Conservation (phyloP, 1,139 yeast species). For the Geotrichum bryndzae region DNA sequence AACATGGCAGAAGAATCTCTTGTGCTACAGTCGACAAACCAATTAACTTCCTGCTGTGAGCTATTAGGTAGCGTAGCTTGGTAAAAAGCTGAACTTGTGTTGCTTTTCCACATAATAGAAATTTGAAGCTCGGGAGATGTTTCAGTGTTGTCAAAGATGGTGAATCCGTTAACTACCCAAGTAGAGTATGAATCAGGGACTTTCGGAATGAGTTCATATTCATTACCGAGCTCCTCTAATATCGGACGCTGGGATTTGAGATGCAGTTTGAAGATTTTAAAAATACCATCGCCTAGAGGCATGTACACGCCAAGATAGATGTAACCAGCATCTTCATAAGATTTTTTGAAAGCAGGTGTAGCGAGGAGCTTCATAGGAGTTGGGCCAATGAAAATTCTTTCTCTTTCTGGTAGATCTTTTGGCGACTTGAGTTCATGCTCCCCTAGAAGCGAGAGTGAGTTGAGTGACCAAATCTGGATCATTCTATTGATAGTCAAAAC, state of each 20-base stretch:
- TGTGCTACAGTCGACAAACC: constrained; percentile 13
- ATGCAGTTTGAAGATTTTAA: constrained; percentile 40
- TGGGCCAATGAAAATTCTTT: constrained; percentile 12
- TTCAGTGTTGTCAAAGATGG: not conserved
- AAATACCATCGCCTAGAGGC: constrained; percentile 43
- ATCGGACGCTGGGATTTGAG: constrained; percentile 16
- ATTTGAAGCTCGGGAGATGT: constrained; percentile 29
- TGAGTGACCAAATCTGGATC: constrained; percentile 31
- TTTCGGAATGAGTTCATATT: constrained; percentile 26
- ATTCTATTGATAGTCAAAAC: constrained; percentile 29
- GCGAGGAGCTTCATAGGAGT: constrained; percentile 11
- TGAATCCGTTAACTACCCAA: constrained; percentile 45
- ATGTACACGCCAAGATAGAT: constrained; percentile 34
- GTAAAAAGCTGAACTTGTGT: constrained; percentile 47
- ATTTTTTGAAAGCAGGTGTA: constrained; percentile 6
- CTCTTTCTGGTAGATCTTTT: not conserved
- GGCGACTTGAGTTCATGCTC: constrained; percentile 10
- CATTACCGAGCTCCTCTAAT: constrained; percentile 32
- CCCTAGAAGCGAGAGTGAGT: constrained; percentile 18
- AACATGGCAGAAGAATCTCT: constrained; percentile 5
- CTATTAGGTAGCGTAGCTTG: constrained; percentile 12
- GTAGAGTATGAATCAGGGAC: constrained; percentile 38
- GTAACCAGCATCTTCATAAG: constrained; percentile 7
- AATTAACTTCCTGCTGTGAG: not conserved
- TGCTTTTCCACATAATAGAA: constrained; percentile 58